These are phyloP conservation scores for Malus hybrid DNA, from an alignment of 331 rosid genomes.

Conservation along the genomic window DNA sequence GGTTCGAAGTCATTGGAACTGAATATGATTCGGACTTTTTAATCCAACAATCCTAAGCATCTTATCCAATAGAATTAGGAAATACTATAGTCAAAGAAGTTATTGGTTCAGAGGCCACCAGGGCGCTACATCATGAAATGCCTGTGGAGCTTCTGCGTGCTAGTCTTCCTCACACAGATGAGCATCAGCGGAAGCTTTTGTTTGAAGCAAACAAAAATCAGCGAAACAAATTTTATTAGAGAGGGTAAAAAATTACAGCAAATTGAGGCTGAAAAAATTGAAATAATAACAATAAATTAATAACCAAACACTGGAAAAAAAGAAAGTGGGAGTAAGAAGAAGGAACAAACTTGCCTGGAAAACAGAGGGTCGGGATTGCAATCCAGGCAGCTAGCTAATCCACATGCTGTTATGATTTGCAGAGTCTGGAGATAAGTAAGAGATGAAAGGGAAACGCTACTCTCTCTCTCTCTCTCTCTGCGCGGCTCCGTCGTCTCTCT, in stretches of 20 bases:
- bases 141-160: conserved; percentile 71
- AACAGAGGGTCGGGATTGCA: not conserved
- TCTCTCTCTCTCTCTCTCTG: not conserved
- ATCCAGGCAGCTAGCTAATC: too few species aligned
- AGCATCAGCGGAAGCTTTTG: conserved; percentile 49
- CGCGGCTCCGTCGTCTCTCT: not conserved
- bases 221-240: too few species aligned
- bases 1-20: too few species aligned
- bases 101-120: conserved; percentile 51
- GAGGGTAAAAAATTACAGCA: too few species aligned
- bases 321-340: not conserved
- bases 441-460: not conserved
- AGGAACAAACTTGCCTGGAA: not conserved
- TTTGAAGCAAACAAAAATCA: not conserved
- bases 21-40: too few species aligned
- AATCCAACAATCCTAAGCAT: too few species aligned
- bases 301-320: not conserved
- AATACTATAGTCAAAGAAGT: not conserved
- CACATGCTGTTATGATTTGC: not conserved
- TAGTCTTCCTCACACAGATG: conserved; percentile 75
- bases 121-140: conserved; percentile 50
- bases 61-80: too few species aligned
- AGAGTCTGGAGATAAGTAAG: not conserved
- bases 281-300: too few species aligned
- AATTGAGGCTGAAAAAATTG: too few species aligned